Evolutionary conservation across 768 basidiomycete genomes (phyloP), one percentile per base, ranked within the genome.

Genomic region (Mycena latifolia): DNA sequence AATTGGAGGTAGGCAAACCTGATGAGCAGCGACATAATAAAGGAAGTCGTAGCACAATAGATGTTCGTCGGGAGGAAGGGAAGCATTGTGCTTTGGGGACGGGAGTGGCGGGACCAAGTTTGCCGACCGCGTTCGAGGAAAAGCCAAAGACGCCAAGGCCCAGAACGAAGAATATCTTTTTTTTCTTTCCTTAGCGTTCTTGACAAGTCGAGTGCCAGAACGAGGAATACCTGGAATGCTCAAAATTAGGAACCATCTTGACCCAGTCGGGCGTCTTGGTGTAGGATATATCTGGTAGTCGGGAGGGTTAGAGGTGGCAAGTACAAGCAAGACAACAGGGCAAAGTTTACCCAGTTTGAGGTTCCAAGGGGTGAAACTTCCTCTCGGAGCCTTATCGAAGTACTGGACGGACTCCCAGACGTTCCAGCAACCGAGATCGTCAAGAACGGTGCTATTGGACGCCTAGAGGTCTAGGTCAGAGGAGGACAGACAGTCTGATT

Each of bases 351-450:
- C 37, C 73, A 41, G 41, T 70, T 71, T 72, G 22, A 73, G 60
- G 28, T 71, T 71, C 33, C 61, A 55, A 12, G 71, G 69, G 5
- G 37, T 61, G 31, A 61, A 51, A 47, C 71, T 72, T 47, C 56
- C 20, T 27, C 72, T 56, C 29, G 74, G 72, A 27, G 41, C 43
- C 17, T 37, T 25, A 46, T 73, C 72, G 29, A 58, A 37, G 39
- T 67, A 63, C 53, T 75, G 72, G 9, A 56, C 45, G 1, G 56
- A 57, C 69, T 6, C 51, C 65, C 57, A 24, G 45, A 46, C 61
- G 53, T 65, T 73, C 80, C 80, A 81, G 65, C 80, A 81, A 22
- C 79, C 78, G n/a, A 81, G 46, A 18, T 76, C 72, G 10, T 68
- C 66, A 24, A 25, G 17, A 43, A 56, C 47, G 17, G 59, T 22